These are phyloP conservation scores for Blumeriella jaapii DNA, from an alignment of 2,329 filamentous ascomycete species.

Conservation along the genomic window DNA sequence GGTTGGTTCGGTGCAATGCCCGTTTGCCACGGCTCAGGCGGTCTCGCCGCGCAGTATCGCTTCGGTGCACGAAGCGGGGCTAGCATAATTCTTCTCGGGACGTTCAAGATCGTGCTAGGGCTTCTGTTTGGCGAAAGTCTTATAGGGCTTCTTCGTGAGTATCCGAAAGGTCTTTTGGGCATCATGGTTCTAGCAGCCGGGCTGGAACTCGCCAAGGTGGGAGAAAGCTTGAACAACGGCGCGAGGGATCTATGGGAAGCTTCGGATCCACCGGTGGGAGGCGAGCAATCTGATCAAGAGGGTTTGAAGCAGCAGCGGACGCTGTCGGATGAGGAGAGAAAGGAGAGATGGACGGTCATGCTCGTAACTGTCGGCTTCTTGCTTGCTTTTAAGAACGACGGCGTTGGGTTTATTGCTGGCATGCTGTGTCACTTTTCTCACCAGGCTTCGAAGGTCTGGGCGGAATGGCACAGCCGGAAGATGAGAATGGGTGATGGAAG, in stretches of 20 bases:
- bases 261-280: conserved; percentile 29
- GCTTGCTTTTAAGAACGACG: conserved; percentile 82
- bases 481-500: conserved; percentile 1
- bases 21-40: conserved; percentile 85
- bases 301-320: conserved; percentile 35
- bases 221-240: conserved; percentile 69
- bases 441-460: conserved; percentile 14
- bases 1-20: conserved; percentile 96
- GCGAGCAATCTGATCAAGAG: conserved; percentile 17
- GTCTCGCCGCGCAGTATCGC: conserved; percentile 78
- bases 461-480: conserved; percentile 9
- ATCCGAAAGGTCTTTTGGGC: conserved; percentile 68
- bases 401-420: conserved; percentile 73
- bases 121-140: conserved; percentile 64
- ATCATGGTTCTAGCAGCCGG: conserved; percentile 87
- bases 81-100: conserved; percentile 68
- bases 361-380: conserved; percentile 73
- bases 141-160: conserved; percentile 56
- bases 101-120: conserved; percentile 65
- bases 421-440: conserved; percentile 69
- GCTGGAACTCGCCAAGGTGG: conserved; percentile 76
- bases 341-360: conserved; percentile 80
- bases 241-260: conserved; percentile 49
- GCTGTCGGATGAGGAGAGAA: conserved; percentile 55
- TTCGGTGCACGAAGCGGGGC: conserved; percentile 86